These are phyloP conservation scores for Eimeria tenella DNA, from an alignment of 169 alveolate genomes.

Conservation along the genomic window DNA sequence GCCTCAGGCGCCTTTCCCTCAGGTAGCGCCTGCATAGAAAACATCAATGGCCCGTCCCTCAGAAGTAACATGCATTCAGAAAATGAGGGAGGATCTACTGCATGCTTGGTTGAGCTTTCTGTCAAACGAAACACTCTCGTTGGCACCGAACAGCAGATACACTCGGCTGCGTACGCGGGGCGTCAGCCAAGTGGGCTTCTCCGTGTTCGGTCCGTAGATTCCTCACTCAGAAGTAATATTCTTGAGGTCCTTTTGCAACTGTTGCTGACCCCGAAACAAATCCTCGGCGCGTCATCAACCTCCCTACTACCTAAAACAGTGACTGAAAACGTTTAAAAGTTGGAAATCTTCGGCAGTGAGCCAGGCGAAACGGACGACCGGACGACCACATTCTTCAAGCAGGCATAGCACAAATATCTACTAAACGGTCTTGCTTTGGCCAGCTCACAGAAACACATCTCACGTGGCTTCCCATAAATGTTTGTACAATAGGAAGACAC, in stretches of 20 bases:
- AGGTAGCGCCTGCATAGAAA: not conserved
- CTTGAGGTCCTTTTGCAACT: conserved; percentile 61
- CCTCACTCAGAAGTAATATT: conserved; percentile 28
- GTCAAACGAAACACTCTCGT: conserved; percentile 40
- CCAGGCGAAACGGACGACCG: not conserved
- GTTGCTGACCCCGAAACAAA: conserved; percentile 27
- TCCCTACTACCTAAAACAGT: not conserved
- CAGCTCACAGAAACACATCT: too few species aligned
- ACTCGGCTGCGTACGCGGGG: conserved; percentile 10
- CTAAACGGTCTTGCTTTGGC: too few species aligned
- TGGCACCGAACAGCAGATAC: conserved; percentile 38
- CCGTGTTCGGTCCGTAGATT: conserved; percentile 38
- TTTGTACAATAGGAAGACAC: too few species aligned
- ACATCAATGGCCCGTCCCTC: not conserved
- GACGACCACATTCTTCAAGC: too few species aligned
- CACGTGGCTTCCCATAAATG: too few species aligned
- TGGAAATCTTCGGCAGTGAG: not conserved
- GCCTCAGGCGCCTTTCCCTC: conserved; percentile 67
- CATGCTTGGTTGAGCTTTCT: conserved; percentile 39
- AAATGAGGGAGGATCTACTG: not conserved
- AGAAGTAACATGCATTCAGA: not conserved
- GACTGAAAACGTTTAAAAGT: not conserved
- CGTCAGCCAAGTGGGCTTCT: conserved; percentile 54
- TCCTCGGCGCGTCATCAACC: conserved; percentile 18
- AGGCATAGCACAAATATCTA: too few species aligned